phyloP scores from a whole-genome alignment of 1,284 basidiomycete species.

The Ganoderma sinense region DNA sequence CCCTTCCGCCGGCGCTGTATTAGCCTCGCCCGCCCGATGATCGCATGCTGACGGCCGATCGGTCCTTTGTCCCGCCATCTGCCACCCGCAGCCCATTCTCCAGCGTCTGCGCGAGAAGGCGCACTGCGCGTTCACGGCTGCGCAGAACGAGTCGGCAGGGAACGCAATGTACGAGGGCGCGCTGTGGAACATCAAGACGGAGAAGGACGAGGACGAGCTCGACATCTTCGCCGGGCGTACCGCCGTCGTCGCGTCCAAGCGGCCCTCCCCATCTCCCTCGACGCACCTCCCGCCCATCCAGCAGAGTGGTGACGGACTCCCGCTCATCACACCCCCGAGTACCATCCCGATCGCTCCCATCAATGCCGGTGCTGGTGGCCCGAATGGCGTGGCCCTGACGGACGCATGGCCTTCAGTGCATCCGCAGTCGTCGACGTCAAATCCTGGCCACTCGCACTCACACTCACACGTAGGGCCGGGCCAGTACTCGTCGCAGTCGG shows the following conservation, averaged over 20 bases:
- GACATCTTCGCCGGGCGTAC: conserved; percentile 63
- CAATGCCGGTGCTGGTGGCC: neutral
- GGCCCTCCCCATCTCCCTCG: conserved; percentile 33
- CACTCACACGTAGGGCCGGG: conserved; percentile 6
- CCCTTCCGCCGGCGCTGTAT: neutral
- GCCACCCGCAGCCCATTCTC: conserved; percentile 34
- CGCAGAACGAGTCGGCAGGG: conserved; percentile 25
- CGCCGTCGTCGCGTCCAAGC: conserved; percentile 50
- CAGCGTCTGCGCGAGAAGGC: conserved; percentile 40
- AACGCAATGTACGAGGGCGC: conserved; percentile 30
- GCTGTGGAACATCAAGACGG: conserved; percentile 35
- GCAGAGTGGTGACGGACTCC: neutral
- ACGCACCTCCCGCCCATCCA: conserved; percentile 1
- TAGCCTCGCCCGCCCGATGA: conserved; percentile 17
- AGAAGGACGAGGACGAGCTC: conserved; percentile 68
- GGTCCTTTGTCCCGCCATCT: neutral
- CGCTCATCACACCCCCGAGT: conserved; percentile 25
- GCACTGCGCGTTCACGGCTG: conserved; percentile 32
- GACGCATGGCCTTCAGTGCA: conserved; percentile 22
- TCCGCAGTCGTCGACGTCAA: conserved; percentile 8
- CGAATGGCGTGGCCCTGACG: conserved; percentile 15
- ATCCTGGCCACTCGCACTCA: conserved; percentile 7
- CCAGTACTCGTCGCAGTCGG: conserved; percentile 9
- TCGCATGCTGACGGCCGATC: conserved; percentile 15
- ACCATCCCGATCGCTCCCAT: conserved; percentile 26